phyloP scores from a whole-genome alignment of 1,284 basidiomycete species.

The Mycena citricolor region DNA sequence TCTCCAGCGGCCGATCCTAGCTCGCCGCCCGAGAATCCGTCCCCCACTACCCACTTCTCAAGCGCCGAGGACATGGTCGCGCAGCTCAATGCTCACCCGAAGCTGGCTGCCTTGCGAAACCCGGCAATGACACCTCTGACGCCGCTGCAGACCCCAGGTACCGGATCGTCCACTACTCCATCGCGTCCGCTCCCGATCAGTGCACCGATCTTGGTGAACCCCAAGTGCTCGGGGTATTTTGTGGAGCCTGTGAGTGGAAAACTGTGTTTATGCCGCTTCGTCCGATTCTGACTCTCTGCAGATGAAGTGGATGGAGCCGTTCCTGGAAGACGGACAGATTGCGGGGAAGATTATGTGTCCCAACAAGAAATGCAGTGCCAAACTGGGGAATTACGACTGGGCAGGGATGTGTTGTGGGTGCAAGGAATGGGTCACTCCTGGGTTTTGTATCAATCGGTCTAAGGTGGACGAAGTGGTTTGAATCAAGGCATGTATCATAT shows the following conservation, averaged over 20 bases:
- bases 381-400: conserved; percentile 97
- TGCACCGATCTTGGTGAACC: conserved; percentile 24
- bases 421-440: conserved; percentile 87
- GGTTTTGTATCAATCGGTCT: conserved; percentile 86
- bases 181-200: conserved; percentile 5
- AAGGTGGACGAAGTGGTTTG: conserved; percentile 84
- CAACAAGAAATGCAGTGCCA: conserved; percentile 84
- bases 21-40: conserved; percentile 7
- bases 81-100: conserved; percentile 52
- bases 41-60: conserved; percentile 30
- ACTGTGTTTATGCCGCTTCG: conserved; percentile 32
- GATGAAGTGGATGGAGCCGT: conserved; percentile 95
- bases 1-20: conserved; percentile 18
- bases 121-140: conserved; percentile 33
- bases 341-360: conserved; percentile 91
- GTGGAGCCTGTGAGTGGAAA: conserved; percentile 96
- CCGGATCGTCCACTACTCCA: conserved; percentile 5
- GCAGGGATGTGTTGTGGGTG: conserved; percentile 92
- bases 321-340: conserved; percentile 71
- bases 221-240: conserved; percentile 93
- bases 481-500: too few species aligned
- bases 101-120: conserved; percentile 49
- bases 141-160: conserved; percentile 13
- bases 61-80: conserved; percentile 49
- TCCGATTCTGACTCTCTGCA: conserved; percentile 30